Percentiles rank a stretch among this genome's conserved stretches.
These are phyloP conservation scores for Irpex lacteus DNA, from an alignment of 1,284 basidiomycete species.

Conservation along the genomic window DNA sequence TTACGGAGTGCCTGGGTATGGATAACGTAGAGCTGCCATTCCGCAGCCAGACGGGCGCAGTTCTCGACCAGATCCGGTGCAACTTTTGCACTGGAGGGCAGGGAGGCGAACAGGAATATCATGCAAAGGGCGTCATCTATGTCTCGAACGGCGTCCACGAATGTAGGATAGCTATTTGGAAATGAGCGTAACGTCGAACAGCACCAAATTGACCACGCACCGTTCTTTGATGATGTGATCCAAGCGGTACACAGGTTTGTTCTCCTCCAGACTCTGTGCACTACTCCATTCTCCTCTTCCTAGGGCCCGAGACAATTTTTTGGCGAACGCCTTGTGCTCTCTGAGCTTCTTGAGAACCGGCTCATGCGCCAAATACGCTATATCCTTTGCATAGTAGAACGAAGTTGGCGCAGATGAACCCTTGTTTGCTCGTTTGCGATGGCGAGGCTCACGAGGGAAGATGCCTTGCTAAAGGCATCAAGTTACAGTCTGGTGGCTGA, in stretches of 20 bases:
- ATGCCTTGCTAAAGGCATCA: slow-evolving; percentile 61
- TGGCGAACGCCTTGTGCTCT: slow-evolving; percentile 98
- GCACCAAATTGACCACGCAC: slow-evolving; percentile 39
- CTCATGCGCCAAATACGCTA: slow-evolving; percentile 96
- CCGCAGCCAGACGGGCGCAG: slow-evolving; percentile 85
- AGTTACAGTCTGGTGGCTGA: neutral
- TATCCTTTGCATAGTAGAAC: slow-evolving; percentile 99
- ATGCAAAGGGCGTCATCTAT: slow-evolving; percentile 98
- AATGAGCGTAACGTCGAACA: neutral
- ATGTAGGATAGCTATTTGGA: slow-evolving; percentile 85
- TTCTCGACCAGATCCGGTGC: slow-evolving; percentile 87
- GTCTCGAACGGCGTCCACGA: slow-evolving; percentile 93
- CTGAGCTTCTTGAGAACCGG: slow-evolving; percentile 93
- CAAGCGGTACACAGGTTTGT: slow-evolving; percentile 83
- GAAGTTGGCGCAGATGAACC: slow-evolving; percentile 95
- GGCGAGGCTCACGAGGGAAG: slow-evolving; percentile 94
- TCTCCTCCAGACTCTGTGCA: slow-evolving; percentile 93
- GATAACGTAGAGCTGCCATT: slow-evolving; percentile 97
- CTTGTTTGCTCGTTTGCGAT: slow-evolving; percentile 95
- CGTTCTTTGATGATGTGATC: slow-evolving; percentile 99
- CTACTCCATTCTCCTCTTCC: slow-evolving; percentile 94
- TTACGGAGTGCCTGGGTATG: slow-evolving; percentile 85
- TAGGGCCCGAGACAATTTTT: slow-evolving; percentile 92
- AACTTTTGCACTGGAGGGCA: slow-evolving; percentile 82
- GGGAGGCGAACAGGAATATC: slow-evolving; percentile 87